phyloP scores from a whole-genome alignment of 176 grass and related monocot species.

The Oryza glaberrima region DNA sequence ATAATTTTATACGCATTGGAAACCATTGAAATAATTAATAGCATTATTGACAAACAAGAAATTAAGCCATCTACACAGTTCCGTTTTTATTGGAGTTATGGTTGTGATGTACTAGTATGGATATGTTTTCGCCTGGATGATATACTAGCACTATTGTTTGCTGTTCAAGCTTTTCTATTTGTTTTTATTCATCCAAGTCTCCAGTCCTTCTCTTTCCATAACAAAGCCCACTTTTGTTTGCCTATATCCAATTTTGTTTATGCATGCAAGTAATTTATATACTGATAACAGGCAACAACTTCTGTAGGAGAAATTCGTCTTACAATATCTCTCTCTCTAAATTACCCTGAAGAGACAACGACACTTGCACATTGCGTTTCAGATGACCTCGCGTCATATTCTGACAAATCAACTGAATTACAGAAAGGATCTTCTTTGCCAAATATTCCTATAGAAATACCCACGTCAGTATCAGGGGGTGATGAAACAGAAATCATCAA shows the following conservation, averaged over 20 bases:
- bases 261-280: neutral
- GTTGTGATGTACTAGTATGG: neutral
- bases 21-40: neutral
- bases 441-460: conserved; percentile 46
- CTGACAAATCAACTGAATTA: conserved; percentile 82
- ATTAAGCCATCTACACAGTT: neutral
- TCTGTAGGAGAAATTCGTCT: conserved; percentile 80
- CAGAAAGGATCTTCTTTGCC: conserved; percentile 53
- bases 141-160: neutral
- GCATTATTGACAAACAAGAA: neutral
- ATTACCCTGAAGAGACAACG: conserved; percentile 50
- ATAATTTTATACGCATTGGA: neutral
- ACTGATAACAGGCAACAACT: neutral
- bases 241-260: neutral
- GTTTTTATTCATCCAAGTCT: neutral
- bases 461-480: neutral
- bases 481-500: conserved; percentile 50
- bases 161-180: conserved; percentile 14
- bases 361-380: conserved; percentile 42
- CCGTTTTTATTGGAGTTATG: neutral
- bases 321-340: conserved; percentile 62
- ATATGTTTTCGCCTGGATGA: neutral
- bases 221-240: neutral
- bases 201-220: neutral
- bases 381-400: conserved; percentile 75